Conservation (phyloP, 306 rosid species). For the Trifolium pratense region DNA sequence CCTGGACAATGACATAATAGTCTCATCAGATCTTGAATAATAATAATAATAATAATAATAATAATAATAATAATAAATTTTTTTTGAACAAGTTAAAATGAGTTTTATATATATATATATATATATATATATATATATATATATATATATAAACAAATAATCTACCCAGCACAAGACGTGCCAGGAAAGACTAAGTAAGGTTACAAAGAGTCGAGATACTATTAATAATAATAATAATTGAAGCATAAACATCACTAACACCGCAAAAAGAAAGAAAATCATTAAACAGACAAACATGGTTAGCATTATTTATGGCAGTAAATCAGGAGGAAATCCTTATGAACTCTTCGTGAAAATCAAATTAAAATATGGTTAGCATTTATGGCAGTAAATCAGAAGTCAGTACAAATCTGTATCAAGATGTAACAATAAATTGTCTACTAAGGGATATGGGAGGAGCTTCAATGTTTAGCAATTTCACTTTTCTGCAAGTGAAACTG, state of each 20-base stretch:
- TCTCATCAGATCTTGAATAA: constrained; percentile 39
- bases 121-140: no score
- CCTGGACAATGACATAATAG: constrained; percentile 61
- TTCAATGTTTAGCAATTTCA: constrained; percentile 6
- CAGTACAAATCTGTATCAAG: background rate
- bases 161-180: no score
- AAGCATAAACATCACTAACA: constrained; percentile 17
- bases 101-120: no score
- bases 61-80: no score
- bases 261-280: background rate
- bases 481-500: background rate
- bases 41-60: background rate
- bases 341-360: background rate
- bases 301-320: no score
- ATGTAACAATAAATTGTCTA: background rate
- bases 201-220: no score
- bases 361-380: background rate
- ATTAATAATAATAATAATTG: constrained; percentile 5
- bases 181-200: no score
- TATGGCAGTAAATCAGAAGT: constrained; percentile 15
- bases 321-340: no score
- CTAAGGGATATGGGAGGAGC: background rate
- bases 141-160: no score
- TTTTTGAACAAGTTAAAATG: no score
- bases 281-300: constrained; percentile 2